phyloP scores from a whole-genome alignment of 352 stramenopile genomes.

The Phytophthora macrochlamydospora region DNA sequence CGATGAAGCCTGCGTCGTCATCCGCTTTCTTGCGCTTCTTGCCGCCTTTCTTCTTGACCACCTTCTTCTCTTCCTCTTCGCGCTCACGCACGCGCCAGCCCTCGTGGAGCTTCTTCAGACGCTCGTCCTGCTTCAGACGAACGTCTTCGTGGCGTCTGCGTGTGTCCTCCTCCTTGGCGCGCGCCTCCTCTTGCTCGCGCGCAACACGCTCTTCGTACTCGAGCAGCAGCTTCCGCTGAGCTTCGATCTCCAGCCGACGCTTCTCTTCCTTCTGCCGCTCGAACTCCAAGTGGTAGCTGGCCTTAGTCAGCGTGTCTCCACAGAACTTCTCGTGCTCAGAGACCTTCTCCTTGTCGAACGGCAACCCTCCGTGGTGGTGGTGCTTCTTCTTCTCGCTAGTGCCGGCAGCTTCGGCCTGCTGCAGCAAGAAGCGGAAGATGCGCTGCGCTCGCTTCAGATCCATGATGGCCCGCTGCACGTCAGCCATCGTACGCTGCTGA shows the following conservation, averaged over 20 bases:
- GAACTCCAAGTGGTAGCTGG: slow-evolving; percentile 90
- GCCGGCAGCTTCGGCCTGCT: slow-evolving; percentile 57
- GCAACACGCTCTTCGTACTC: slow-evolving; percentile 84
- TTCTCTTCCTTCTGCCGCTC: slow-evolving; percentile 89
- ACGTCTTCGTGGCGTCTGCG: slow-evolving; percentile 72
- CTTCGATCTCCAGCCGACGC: slow-evolving; percentile 79
- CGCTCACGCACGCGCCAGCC: slow-evolving; percentile 84
- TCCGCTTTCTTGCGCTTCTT: slow-evolving; percentile 85
- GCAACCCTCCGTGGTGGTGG: slow-evolving; percentile 42
- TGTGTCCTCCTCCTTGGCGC: slow-evolving; percentile 59
- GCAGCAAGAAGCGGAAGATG: slow-evolving; percentile 84
- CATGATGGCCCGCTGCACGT: slow-evolving; percentile 88
- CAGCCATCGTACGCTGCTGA: slow-evolving; percentile 81
- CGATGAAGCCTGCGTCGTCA: slow-evolving; percentile 69
- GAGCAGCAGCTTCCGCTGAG: slow-evolving; percentile 76
- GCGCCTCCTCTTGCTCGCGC: slow-evolving; percentile 60
- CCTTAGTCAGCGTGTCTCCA: slow-evolving; percentile 84
- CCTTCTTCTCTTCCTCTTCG: slow-evolving; percentile 83
- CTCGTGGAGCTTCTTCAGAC: slow-evolving; percentile 79
- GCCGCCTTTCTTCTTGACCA: slow-evolving; percentile 69
- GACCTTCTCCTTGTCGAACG: slow-evolving; percentile 89
- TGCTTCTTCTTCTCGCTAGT: slow-evolving; percentile 65
- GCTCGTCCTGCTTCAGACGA: slow-evolving; percentile 82
- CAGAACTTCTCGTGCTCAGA: slow-evolving; percentile 90
- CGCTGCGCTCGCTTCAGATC: slow-evolving; percentile 84